phyloP scores from a whole-genome alignment of 331 rosid species.

The Acacia pycnantha region DNA sequence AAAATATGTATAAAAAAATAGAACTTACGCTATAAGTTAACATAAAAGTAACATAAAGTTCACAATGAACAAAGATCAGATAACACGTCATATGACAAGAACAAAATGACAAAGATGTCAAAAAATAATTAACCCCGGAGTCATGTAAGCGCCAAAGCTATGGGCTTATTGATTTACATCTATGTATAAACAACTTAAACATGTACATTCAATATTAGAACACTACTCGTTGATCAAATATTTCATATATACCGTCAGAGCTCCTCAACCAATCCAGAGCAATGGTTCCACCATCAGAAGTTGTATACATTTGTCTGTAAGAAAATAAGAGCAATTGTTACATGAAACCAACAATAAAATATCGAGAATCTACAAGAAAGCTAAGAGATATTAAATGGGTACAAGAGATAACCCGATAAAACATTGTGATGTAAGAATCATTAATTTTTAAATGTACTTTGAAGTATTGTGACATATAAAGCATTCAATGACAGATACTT shows the following conservation, averaged over 20 bases:
- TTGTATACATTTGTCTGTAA: slow-evolving; percentile 55
- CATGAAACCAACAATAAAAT: slow-evolving; percentile 21
- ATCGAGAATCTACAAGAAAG: neutral
- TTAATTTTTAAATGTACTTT: neutral
- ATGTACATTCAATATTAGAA: neutral
- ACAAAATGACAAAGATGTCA: neutral
- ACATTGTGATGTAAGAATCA: neutral
- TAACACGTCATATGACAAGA: neutral
- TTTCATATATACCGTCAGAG: slow-evolving; percentile 48
- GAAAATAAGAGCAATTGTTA: slow-evolving; percentile 19
- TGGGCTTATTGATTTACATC: slow-evolving; percentile 11
- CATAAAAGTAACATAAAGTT: neutral
- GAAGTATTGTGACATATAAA: no score
- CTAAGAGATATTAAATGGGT: neutral
- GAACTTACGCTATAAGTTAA: neutral
- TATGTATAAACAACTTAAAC: neutral
- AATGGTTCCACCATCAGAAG: slow-evolving; percentile 73
- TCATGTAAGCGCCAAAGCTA: neutral
- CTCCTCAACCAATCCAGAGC: slow-evolving; percentile 69
- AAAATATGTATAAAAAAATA: neutral
- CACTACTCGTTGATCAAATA: slow-evolving; percentile 18
- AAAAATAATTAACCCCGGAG: slow-evolving; percentile 10
- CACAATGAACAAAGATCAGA: neutral
- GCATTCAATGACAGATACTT: neutral
- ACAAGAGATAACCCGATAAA: neutral